Evolutionary conservation across 768 basidiomycete species (phyloP).

Genomic region (Suillus americanus): DNA sequence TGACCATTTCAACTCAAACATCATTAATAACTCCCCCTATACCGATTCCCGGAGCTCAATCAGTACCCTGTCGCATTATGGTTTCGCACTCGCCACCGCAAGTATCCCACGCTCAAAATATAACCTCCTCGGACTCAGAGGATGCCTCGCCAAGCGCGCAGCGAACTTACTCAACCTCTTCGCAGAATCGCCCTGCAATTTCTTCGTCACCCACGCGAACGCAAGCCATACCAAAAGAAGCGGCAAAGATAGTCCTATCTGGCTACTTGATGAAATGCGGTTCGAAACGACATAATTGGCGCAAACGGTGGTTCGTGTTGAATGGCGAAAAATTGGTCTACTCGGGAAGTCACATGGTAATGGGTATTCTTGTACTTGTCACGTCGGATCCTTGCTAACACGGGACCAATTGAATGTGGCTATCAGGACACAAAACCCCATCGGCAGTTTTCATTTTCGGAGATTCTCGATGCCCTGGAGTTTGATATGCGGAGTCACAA

Average conservation of each 20-base stretch:
- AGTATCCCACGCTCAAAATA: constrained; percentile 40
- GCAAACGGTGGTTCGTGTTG: constrained; percentile 97
- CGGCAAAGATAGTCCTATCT: constrained; percentile 76
- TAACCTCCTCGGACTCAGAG: constrained; percentile 82
- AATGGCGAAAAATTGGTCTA: constrained; percentile 87
- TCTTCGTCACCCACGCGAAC: constrained; percentile 45
- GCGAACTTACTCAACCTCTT: constrained; percentile 42
- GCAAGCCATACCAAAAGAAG: constrained; percentile 46
- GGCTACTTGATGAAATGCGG: constrained; percentile 98
- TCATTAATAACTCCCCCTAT: constrained; percentile 51
- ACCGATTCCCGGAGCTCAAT: constrained; percentile 43
- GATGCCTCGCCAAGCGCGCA: constrained; percentile 55
- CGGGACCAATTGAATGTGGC: constrained; percentile 8
- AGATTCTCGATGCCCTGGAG: constrained; percentile 92
- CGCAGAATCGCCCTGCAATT: constrained; percentile 42
- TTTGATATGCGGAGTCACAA: constrained; percentile 64
- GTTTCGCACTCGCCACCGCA: constrained; percentile 52
- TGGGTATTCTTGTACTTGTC: constrained; percentile 28
- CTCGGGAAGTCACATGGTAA: constrained; percentile 92
- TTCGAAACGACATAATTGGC: constrained; percentile 89
- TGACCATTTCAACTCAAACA: constrained; percentile 61
- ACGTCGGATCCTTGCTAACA: constrained; percentile 12
- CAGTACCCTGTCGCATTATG: constrained; percentile 31
- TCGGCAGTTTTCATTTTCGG: constrained; percentile 78
- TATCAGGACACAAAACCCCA: constrained; percentile 86